Percentiles rank a stretch among this genome's conserved stretches.
Evolutionary conservation across 2,329 filamentous ascomycete genomes (phyloP).

Genomic region (Fusarium pseudograminearum): DNA sequence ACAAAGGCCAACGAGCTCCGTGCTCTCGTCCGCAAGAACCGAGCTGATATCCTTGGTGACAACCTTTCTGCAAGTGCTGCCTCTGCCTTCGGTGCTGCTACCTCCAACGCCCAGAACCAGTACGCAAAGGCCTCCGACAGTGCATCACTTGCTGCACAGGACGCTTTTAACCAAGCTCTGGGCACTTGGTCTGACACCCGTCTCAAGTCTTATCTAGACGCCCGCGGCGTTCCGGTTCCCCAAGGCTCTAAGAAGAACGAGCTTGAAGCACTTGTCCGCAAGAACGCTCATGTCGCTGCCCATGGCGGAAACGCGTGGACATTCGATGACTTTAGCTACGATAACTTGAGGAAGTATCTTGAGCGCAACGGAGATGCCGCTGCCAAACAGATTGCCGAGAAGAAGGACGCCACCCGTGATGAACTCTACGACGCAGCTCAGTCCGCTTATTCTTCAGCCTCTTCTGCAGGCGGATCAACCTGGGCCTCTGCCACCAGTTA

Average conservation of each 20-base stretch:
- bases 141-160: constrained; percentile 70
- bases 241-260: constrained; percentile 78
- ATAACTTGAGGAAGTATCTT: constrained; percentile 74
- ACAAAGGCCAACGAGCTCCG: constrained; percentile 90
- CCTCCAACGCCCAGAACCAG: constrained; percentile 79
- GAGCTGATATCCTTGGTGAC: constrained; percentile 77
- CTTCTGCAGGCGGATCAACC: constrained; percentile 65
- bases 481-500: constrained; percentile 80
- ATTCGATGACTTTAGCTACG: constrained; percentile 80
- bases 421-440: constrained; percentile 76
- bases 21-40: constrained; percentile 89
- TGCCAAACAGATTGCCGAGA: constrained; percentile 70
- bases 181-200: constrained; percentile 79
- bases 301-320: constrained; percentile 79
- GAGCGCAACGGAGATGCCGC: constrained; percentile 63
- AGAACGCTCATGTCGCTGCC: constrained; percentile 77
- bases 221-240: constrained; percentile 80
- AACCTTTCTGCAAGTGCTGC: constrained; percentile 68
- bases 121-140: constrained; percentile 81
- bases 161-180: constrained; percentile 74
- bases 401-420: constrained; percentile 75
- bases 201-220: constrained; percentile 82
- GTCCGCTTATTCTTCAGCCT: constrained; percentile 70
- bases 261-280: constrained; percentile 79
- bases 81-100: constrained; percentile 76